Conservation (phyloP, 805 yeast species). For the Saccharomyces eubayanus region DNA sequence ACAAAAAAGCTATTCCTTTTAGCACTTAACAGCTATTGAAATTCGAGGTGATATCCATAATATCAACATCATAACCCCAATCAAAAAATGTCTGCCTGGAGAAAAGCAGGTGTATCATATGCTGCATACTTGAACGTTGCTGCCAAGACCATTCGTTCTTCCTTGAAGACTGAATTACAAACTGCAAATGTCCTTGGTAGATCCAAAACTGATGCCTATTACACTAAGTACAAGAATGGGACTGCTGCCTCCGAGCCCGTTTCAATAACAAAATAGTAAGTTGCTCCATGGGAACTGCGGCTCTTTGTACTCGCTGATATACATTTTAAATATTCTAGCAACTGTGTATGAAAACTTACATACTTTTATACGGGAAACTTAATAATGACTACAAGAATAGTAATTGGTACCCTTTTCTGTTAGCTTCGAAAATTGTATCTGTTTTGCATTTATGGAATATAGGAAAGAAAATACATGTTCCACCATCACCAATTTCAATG, state of each 20-base stretch:
- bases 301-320: neutral
- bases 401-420: neutral
- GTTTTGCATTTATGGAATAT: neutral
- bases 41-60: neutral
- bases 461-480: neutral
- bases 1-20: neutral
- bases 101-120: conserved; percentile 60
- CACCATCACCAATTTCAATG: neutral
- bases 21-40: neutral
- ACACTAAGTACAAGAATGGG: conserved; percentile 67
- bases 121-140: conserved; percentile 87
- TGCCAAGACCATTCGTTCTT: conserved; percentile 78
- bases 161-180: conserved; percentile 80
- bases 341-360: neutral
- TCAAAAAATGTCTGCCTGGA: conserved; percentile 45
- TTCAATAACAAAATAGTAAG: conserved; percentile 24
- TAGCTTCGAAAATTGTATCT: neutral
- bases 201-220: conserved; percentile 65
- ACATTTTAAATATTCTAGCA: neutral
- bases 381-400: neutral
- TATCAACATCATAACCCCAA: neutral
- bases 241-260: conserved; percentile 34
- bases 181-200: conserved; percentile 61
- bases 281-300: neutral
- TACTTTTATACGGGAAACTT: neutral